Conservation (phyloP, 306 rosid genomes). For the Macrotyloma uniflorum region DNA sequence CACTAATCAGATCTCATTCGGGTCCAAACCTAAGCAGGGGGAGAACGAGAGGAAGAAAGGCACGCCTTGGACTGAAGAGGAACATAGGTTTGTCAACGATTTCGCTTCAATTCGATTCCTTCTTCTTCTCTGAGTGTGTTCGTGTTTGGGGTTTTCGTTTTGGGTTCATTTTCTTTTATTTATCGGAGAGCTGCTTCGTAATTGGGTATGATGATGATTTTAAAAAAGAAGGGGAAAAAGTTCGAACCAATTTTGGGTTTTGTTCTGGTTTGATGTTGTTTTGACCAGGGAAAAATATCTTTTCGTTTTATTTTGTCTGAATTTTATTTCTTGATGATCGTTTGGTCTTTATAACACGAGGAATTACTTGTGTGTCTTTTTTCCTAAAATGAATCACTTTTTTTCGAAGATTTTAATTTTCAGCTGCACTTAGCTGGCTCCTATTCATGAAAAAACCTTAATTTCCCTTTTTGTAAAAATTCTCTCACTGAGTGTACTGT, state of each 20-base stretch:
- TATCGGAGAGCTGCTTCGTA: not conserved
- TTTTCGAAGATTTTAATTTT: not conserved
- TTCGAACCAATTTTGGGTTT: not conserved
- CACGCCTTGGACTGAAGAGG: constrained; percentile 88
- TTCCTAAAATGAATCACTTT: not conserved
- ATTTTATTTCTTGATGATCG: not conserved
- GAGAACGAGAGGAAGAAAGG: constrained; percentile 87
- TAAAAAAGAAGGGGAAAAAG: not conserved
- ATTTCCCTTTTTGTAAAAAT: not conserved
- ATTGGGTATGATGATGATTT: not conserved
- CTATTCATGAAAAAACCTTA: not conserved
- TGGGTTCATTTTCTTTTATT: not conserved
- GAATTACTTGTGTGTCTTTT: not conserved
- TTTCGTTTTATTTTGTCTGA: not conserved
- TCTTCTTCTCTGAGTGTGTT: not conserved
- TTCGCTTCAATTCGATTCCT: constrained; percentile 3
- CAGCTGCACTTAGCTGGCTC: not conserved
- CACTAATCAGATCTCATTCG: constrained; percentile 70
- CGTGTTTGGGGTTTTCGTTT: not conserved
- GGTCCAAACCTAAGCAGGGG: constrained; percentile 41
- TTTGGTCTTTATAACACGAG: not conserved
- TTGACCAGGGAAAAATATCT: not conserved
- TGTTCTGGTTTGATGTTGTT: not conserved
- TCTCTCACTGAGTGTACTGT: not conserved
- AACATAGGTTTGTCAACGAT: constrained; percentile 62